Evolutionary conservation across 1,284 basidiomycete genomes (phyloP), one percentile per base, ranked within the genome.

Genomic region (Moesziomyces antarcticus): DNA sequence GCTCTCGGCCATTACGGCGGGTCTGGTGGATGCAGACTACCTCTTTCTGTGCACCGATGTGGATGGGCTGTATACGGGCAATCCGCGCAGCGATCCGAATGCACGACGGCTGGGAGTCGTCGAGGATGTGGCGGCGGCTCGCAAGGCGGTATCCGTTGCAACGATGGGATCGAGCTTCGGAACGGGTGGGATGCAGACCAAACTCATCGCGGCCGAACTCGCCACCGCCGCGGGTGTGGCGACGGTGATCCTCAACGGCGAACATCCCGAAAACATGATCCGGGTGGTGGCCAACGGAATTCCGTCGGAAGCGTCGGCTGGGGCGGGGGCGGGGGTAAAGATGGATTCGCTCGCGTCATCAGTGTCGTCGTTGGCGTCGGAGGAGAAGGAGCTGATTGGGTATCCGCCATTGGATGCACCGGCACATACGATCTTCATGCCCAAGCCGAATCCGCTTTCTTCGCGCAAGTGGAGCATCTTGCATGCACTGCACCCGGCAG

Each of bases 101-200:
- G 95, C 95, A 0, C 89, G 88, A 77, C 88, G 90, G 30, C 91
- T 99, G 20, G 89, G 92, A 40, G 88, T 91, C 8, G 95, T 99
- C 1, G 86, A 89, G 2, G 95, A 94, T 27, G 91, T 97, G 21
- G 87, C 91, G 24, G 89, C 88, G 25, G 93, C 97, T 67, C 89
- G 94, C 24, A 86, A 89, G 20, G 87, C 93, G 88, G 95, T 98
- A 3, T 93, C 92, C 78, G 97, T 94, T 0, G 89, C 90, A 3
- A 97, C 94, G 0, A 87, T 96, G 6, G 97, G 96, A 0, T 95
- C 93, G 0, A 93, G 89, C 70, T 88, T 99, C 13, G 97, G 96
- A 0, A 99, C 97, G 2, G 97, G 96, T 1, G 97, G 97, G 6
- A 99, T 99, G 97, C 94, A 97, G 86, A 99, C 97, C 7, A 99